These are phyloP conservation scores for Priceomyces castillae DNA, from an alignment of 805 yeast genomes.

Conservation along the genomic window DNA sequence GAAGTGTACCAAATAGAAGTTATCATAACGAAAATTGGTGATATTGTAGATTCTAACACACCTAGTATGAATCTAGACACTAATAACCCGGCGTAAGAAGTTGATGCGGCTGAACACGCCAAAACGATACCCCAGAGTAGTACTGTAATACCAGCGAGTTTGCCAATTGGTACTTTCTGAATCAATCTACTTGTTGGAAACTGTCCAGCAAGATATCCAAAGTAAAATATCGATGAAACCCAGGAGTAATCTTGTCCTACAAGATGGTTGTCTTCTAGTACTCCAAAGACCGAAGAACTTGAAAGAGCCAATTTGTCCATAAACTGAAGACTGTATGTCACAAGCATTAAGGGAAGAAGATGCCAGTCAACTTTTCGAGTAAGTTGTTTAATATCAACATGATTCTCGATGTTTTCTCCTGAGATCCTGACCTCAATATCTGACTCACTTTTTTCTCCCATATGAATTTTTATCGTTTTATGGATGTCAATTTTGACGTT, in stretches of 20 bases:
- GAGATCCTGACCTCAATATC: no score
- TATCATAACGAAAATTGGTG: constrained; percentile 10
- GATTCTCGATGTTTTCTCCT: no score
- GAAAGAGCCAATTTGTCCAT: constrained; percentile 46
- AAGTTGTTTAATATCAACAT: constrained; percentile 3
- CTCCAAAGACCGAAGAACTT: constrained; percentile 47
- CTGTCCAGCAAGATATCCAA: constrained; percentile 23
- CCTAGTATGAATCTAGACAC: constrained; percentile 13
- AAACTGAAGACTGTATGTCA: constrained; percentile 24
- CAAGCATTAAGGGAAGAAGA: constrained; percentile 10
- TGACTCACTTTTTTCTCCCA: no score
- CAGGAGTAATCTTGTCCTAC: constrained; percentile 41
- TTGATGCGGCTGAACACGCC: constrained; percentile 3
- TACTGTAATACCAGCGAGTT: constrained; percentile 15
- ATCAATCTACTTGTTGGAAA: constrained; percentile 7
- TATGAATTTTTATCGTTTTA: no score
- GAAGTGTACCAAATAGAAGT: constrained; percentile 14
- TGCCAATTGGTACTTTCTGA: constrained; percentile 19
- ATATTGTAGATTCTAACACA: constrained; percentile 20
- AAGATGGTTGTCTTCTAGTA: constrained; percentile 38
- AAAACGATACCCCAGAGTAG: constrained; percentile 9
- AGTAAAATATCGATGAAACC: constrained; percentile 44
- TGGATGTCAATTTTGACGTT: no score
- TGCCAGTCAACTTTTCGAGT: constrained; percentile 9
- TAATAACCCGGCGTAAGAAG: constrained; percentile 7